Evolutionary conservation across 352 stramenopile genomes (phyloP).

Genomic region (Phytophthora nicotianae): DNA sequence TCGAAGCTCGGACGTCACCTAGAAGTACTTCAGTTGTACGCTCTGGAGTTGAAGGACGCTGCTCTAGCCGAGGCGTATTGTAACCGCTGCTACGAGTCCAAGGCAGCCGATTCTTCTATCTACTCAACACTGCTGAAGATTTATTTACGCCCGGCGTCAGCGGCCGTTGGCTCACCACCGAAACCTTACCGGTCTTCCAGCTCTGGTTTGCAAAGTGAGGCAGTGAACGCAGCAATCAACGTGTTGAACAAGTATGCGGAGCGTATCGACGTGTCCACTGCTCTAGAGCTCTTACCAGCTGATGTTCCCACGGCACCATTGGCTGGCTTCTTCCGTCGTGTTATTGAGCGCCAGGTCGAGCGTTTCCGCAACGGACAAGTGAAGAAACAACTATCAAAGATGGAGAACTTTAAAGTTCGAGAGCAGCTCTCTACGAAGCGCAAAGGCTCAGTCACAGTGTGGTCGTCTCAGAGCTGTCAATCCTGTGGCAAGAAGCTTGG

Average conservation of each 20-base stretch:
- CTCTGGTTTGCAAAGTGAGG: slow-evolving; percentile 48
- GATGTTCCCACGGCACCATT: slow-evolving; percentile 60
- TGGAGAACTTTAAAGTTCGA: slow-evolving; percentile 86
- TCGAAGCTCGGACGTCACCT: slow-evolving; percentile 78
- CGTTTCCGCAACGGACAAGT: slow-evolving; percentile 82
- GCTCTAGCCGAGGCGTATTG: slow-evolving; percentile 79
- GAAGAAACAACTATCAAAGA: slow-evolving; percentile 88
- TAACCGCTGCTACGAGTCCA: slow-evolving; percentile 80
- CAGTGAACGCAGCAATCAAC: slow-evolving; percentile 69
- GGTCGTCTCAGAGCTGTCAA: slow-evolving; percentile 75
- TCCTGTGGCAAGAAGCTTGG: slow-evolving; percentile 75
- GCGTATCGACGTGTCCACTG: slow-evolving; percentile 80
- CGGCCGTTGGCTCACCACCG: slow-evolving; percentile 27
- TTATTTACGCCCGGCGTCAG: slow-evolving; percentile 59
- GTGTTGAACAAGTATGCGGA: slow-evolving; percentile 86
- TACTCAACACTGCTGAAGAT: slow-evolving; percentile 80
- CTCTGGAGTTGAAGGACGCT: slow-evolving; percentile 75
- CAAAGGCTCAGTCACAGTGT: slow-evolving; percentile 76
- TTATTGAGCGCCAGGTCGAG: slow-evolving; percentile 79
- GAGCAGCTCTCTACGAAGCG: slow-evolving; percentile 66
- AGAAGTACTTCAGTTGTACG: slow-evolving; percentile 83
- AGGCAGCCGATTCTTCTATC: slow-evolving; percentile 78
- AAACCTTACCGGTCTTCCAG: slow-evolving; percentile 27
- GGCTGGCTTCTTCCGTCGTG: slow-evolving; percentile 68
- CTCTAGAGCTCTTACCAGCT: slow-evolving; percentile 69